Evolutionary conservation across 1,284 basidiomycete species (phyloP).

Genomic region (Ustilago tritici): DNA sequence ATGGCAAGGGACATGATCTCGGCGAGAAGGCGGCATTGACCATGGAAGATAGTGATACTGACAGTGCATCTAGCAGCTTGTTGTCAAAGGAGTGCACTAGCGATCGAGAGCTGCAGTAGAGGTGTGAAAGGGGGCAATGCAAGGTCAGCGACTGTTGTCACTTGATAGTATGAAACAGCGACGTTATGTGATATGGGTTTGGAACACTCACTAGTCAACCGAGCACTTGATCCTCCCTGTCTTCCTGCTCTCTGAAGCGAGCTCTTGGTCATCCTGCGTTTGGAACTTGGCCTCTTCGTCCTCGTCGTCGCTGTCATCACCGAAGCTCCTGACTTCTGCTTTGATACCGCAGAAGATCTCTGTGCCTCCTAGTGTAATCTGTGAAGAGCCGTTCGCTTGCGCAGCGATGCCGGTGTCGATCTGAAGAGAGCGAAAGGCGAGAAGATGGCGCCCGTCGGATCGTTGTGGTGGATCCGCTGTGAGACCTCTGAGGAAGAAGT

Average conservation of each 20-base stretch:
- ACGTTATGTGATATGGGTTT: background rate
- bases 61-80: constrained; percentile 38
- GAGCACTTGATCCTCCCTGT: constrained; percentile 51
- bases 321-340: constrained; percentile 55
- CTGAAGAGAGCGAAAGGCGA: constrained; percentile 56
- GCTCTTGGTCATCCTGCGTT: constrained; percentile 46
- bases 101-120: constrained; percentile 28
- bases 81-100: constrained; percentile 47
- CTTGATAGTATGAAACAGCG: background rate
- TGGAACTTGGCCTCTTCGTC: constrained; percentile 43
- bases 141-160: no score
- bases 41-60: constrained; percentile 47
- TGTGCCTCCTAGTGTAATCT: constrained; percentile 57
- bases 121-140: background rate
- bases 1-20: constrained; percentile 44
- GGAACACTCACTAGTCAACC: constrained; percentile 41
- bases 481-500: constrained; percentile 61
- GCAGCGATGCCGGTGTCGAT: constrained; percentile 48
- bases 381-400: constrained; percentile 61
- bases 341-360: constrained; percentile 64
- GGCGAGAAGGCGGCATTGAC: constrained; percentile 48
- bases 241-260: constrained; percentile 34
- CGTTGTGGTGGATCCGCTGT: constrained; percentile 53
- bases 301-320: constrained; percentile 45
- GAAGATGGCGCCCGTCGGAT: constrained; percentile 51